Percentiles rank a stretch among this genome's conserved stretches.
These are phyloP conservation scores for Gossypium laxum DNA, from an alignment of 441 rosid genomes.

Conservation along the genomic window DNA sequence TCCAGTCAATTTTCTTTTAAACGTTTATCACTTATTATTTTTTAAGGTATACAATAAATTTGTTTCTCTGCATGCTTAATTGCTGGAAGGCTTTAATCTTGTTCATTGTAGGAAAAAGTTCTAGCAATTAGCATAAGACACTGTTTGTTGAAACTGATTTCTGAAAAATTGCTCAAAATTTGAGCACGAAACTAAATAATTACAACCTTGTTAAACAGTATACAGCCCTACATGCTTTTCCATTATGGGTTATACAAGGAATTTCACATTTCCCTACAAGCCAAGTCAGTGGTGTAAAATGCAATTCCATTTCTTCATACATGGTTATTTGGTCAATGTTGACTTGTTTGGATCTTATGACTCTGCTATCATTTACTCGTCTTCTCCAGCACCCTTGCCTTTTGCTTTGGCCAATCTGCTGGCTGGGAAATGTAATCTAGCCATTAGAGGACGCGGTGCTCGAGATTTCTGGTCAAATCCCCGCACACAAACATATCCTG, in stretches of 20 bases:
- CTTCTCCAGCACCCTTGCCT: constrained; percentile 23
- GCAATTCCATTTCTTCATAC: constrained; percentile 19
- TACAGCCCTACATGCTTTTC: constrained; percentile 22
- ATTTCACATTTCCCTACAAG: constrained; percentile 13
- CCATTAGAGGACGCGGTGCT: constrained; percentile 45
- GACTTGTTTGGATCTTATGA: constrained; percentile 8
- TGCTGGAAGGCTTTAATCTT: not conserved
- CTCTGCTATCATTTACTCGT: constrained; percentile 8
- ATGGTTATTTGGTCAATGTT: constrained; percentile 14
- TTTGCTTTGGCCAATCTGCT: constrained; percentile 29
- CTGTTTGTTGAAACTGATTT: constrained; percentile 6
- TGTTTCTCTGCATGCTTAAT: not conserved
- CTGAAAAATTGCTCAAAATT: constrained; percentile 36
- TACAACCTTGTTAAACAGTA: constrained; percentile 22
- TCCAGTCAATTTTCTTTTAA: not conserved
- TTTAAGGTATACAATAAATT: not conserved
- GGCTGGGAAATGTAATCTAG: constrained; percentile 42
- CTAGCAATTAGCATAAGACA: not conserved
- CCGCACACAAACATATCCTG: constrained; percentile 49
- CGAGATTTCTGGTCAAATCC: constrained; percentile 37
- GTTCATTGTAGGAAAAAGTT: not conserved
- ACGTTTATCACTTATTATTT: not conserved
- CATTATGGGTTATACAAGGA: constrained; percentile 19
- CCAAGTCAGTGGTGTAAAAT: constrained; percentile 19
- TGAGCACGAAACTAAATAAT: constrained; percentile 26